Evolutionary conservation across 495 filamentous ascomycete genomes (phyloP), one percentile per base, ranked within the genome.

Genomic region (Podospora australis): DNA sequence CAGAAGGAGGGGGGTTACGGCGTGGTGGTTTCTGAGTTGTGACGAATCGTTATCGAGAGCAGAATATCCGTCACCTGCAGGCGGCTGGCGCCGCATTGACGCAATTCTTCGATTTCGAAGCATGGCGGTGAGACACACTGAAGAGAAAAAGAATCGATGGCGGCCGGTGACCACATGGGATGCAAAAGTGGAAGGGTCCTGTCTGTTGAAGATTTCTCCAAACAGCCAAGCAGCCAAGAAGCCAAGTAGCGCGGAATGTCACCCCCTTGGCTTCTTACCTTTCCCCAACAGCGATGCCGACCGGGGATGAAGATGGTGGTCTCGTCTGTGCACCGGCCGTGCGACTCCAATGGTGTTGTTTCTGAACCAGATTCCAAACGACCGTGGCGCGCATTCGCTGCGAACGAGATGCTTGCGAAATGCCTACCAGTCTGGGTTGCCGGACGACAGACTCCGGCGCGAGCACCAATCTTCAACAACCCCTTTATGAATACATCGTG

Each of bases 331-430:
- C 49, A 39, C 44, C 20, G 11, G 20, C 36, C 40, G 40, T 46
- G 49, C 24, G 42, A 36, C 39, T 50, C 17, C 42, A 41, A 46
- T 46, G 42, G 43, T 52, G 11, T 52, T 25, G 43, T 45, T 51
- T 25, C 38, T 19, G 25, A 46, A 46, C 42, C 49, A 39, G 29
- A 28, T 24, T 25, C 3, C 14, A 14, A 17, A 13, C 17, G 23
- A 32, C 2, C 20, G 25, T 19, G 42, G 42, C 7, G 17, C n/a
- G n/a, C n/a, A n/a, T n/a, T n/a, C n/a, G n/a, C n/a, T n/a, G n/a
- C n/a, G n/a, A n/a, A n/a, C n/a, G n/a, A n/a, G n/a, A n/a, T n/a
- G n/a, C n/a, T n/a, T 45, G 42, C 42, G 17, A 45, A 30, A 35
- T 23, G n/a, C 7, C 25, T 19, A 11, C 14, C 29, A 19, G 16